A percentile compares a stretch with the other conserved stretches of the same genome.
Evolutionary conservation across 768 basidiomycete species (phyloP).

Genomic region (Clitopilus hobsonii): DNA sequence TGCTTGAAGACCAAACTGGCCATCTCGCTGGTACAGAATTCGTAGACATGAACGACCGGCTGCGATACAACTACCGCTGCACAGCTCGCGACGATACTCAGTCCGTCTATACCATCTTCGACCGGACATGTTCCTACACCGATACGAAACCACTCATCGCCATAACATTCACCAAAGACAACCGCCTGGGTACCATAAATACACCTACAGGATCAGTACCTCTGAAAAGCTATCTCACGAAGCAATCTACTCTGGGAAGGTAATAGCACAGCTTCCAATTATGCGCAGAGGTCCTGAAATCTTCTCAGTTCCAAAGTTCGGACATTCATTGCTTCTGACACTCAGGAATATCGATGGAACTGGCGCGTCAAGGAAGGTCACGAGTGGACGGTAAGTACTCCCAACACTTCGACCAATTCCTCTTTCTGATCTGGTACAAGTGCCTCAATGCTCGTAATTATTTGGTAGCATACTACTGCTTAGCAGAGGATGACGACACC

Average conservation of each 20-base stretch:
- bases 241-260: conserved; percentile 36
- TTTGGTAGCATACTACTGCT: conserved; percentile 56
- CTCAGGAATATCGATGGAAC: conserved; percentile 59
- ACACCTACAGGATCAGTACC: conserved; percentile 26
- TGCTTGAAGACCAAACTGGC: conserved; percentile 64
- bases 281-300: not conserved
- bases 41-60: conserved; percentile 58
- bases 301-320: conserved; percentile 36
- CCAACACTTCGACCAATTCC: not conserved
- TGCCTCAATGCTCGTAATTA: conserved; percentile 49
- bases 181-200: conserved; percentile 49
- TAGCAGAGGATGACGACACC: conserved; percentile 46
- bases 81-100: conserved; percentile 36
- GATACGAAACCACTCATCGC: conserved; percentile 34
- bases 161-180: conserved; percentile 46
- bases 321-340: conserved; percentile 56
- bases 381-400: conserved; percentile 58
- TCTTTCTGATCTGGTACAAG: conserved; percentile 23
- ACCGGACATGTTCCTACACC: conserved; percentile 26
- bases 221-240: conserved; percentile 52
- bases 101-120: conserved; percentile 50
- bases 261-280: conserved; percentile 18
- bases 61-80: conserved; percentile 44
- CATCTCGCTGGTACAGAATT: conserved; percentile 50
- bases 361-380: conserved; percentile 41